Conservation (phyloP, 345 rosid genomes). For the Raphanus raphanistrum region DNA sequence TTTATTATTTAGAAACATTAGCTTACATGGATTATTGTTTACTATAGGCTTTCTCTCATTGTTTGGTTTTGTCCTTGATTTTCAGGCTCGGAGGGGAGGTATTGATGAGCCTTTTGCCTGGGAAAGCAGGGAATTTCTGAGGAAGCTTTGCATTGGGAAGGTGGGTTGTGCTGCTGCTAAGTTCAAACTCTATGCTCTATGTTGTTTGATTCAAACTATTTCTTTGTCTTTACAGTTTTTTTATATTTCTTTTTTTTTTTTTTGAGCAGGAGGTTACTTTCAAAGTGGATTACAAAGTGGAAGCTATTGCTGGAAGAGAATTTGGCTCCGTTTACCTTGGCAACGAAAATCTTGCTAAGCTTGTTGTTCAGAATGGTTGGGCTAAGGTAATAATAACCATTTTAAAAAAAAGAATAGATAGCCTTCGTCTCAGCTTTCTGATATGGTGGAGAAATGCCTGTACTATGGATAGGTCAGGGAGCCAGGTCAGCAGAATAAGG, state of each 20-base stretch:
- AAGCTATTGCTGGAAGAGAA: constrained; percentile 69
- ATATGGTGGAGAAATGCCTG: constrained; percentile 6
- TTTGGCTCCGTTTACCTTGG: constrained; percentile 90
- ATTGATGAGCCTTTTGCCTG: constrained; percentile 94
- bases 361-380: constrained; percentile 84
- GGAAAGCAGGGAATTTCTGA: constrained; percentile 88
- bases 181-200: background rate
- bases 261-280: constrained; percentile 78
- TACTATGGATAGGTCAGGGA: constrained; percentile 67
- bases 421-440: constrained; percentile 18
- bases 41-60: constrained; percentile 8
- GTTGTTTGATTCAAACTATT: background rate
- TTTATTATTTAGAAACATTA: background rate
- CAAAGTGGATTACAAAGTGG: constrained; percentile 79
- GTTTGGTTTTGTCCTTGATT: constrained; percentile 8
- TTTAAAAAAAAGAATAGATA: background rate
- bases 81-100: constrained; percentile 86
- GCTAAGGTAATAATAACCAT: constrained; percentile 60
- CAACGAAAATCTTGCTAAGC: constrained; percentile 69
- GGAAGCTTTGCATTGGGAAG: constrained; percentile 98
- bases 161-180: constrained; percentile 39
- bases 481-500: constrained; percentile 78
- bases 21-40: background rate
- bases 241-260: background rate
- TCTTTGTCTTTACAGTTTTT: background rate